Percentiles rank a stretch among this genome's conserved stretches.
phyloP scores from a whole-genome alignment of 495 filamentous ascomycete species.

The Recurvomyces mirabilis region DNA sequence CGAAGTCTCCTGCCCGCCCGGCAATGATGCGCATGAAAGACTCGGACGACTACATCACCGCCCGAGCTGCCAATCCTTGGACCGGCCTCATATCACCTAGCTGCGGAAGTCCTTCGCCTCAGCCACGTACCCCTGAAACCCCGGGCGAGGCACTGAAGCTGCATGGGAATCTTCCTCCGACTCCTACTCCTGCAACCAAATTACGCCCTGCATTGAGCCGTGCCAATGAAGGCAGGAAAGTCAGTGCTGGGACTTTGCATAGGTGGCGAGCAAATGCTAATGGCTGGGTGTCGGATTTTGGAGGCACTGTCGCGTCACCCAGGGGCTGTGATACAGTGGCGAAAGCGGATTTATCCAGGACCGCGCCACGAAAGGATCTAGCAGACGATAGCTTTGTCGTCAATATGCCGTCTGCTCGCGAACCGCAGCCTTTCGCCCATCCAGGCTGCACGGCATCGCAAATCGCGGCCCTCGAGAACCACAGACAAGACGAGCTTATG shows the following conservation, averaged over 20 bases:
- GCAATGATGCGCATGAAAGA: slow-evolving; percentile 19
- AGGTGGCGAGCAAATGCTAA: slow-evolving; percentile 3
- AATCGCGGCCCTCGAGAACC: slow-evolving; percentile 15
- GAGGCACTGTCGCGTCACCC: slow-evolving; percentile 6
- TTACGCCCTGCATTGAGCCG: slow-evolving; percentile 4
- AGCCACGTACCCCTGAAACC: slow-evolving; percentile 8
- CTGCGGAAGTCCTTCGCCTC: neutral
- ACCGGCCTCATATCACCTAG: slow-evolving; percentile 21
- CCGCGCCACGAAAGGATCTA: neutral
- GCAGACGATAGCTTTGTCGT: slow-evolving; percentile 15
- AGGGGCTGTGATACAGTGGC: neutral
- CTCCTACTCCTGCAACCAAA: slow-evolving; percentile 2
- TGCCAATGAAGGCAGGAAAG: slow-evolving; percentile 14
- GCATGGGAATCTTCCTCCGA: neutral
- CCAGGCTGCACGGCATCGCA: slow-evolving; percentile 12
- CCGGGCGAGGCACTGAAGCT: slow-evolving; percentile 14
- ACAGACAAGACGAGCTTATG: slow-evolving; percentile 4
- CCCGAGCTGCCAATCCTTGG: slow-evolving; percentile 20
- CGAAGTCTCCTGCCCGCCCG: neutral
- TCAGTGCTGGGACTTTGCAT: neutral
- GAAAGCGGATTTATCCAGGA: neutral
- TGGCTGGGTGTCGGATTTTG: slow-evolving; percentile 9
- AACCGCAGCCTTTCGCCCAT: slow-evolving; percentile 20
- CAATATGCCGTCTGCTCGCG: slow-evolving; percentile 18
- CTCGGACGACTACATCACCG: slow-evolving; percentile 24